These are phyloP conservation scores for Monilinia polystroma DNA, from an alignment of 2,329 filamentous ascomycete genomes.

Conservation along the genomic window DNA sequence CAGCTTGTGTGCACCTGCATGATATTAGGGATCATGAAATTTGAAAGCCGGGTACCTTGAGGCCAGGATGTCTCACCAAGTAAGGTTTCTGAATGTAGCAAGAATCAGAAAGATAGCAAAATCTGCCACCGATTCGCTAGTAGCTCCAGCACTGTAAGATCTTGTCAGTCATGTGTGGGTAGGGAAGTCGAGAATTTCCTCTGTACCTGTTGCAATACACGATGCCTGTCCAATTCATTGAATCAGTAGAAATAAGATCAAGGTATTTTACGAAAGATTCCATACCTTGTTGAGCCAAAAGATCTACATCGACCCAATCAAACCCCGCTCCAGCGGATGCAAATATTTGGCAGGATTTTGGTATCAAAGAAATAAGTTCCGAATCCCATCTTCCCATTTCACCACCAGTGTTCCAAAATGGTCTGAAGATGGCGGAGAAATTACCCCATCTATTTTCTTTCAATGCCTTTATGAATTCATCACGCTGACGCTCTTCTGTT, in stretches of 20 bases:
- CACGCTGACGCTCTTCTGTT: slow-evolving; percentile 50
- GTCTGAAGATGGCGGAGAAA: slow-evolving; percentile 53
- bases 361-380: slow-evolving; percentile 56
- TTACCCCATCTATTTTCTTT: slow-evolving; percentile 54
- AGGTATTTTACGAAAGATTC: background rate
- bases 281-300: slow-evolving; percentile 56
- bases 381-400: slow-evolving; percentile 64
- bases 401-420: slow-evolving; percentile 63
- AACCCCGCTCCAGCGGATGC: slow-evolving; percentile 62
- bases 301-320: slow-evolving; percentile 61
- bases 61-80: slow-evolving; percentile 48
- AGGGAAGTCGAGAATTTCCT: background rate
- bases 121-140: slow-evolving; percentile 71
- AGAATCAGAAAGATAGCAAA: slow-evolving; percentile 68
- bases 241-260: background rate
- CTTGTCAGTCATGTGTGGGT: background rate
- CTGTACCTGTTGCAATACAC: slow-evolving; percentile 64
- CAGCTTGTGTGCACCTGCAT: slow-evolving; percentile 35
- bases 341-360: slow-evolving; percentile 54
- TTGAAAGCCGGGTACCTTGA: background rate
- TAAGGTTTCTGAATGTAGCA: slow-evolving; percentile 65
- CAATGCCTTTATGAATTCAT: slow-evolving; percentile 51
- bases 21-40: background rate
- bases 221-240: slow-evolving; percentile 45
- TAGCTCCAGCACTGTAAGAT: slow-evolving; percentile 55